phyloP scores from a whole-genome alignment of 2,329 filamentous ascomycete species.

The Rhytidhysteron rufulum region DNA sequence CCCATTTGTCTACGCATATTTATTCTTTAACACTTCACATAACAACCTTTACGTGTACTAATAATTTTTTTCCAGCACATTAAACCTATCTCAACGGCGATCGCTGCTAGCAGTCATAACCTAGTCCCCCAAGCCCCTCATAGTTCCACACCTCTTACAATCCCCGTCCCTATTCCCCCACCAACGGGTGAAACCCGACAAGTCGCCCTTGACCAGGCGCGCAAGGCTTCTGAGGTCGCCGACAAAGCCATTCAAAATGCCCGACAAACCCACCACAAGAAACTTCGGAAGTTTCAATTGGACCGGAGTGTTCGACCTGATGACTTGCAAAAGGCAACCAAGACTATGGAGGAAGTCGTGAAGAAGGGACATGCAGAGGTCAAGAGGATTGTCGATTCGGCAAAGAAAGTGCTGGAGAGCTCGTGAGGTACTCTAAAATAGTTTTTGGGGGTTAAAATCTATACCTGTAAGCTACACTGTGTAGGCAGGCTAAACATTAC shows the following conservation, averaged over 20 bases:
- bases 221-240: constrained; percentile 42
- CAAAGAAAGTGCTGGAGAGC: constrained; percentile 44
- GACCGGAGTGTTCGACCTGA: constrained; percentile 44
- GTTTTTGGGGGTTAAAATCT: too few relatives aligned
- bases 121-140: constrained; percentile 50
- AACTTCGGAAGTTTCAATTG: constrained; percentile 41
- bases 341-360: constrained; percentile 49
- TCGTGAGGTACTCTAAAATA: too few relatives aligned
- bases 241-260: constrained; percentile 40
- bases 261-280: constrained; percentile 47
- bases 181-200: constrained; percentile 55
- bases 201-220: constrained; percentile 34
- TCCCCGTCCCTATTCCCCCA: constrained; percentile 54
- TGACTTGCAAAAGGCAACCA: constrained; percentile 47
- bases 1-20: too few relatives aligned
- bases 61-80: constrained; percentile 41
- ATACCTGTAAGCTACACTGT: too few relatives aligned
- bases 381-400: constrained; percentile 47
- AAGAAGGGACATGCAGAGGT: constrained; percentile 47
- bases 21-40: background rate
- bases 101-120: constrained; percentile 49
- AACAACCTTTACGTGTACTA: too few relatives aligned
- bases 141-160: constrained; percentile 46
- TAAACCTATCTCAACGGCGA: constrained; percentile 52
- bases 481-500: too few relatives aligned